A percentile compares a stretch with the other conserved stretches of the same genome.
These are phyloP conservation scores for Xylaria multiplex DNA, from an alignment of 2,329 filamentous ascomycete species.

Conservation along the genomic window DNA sequence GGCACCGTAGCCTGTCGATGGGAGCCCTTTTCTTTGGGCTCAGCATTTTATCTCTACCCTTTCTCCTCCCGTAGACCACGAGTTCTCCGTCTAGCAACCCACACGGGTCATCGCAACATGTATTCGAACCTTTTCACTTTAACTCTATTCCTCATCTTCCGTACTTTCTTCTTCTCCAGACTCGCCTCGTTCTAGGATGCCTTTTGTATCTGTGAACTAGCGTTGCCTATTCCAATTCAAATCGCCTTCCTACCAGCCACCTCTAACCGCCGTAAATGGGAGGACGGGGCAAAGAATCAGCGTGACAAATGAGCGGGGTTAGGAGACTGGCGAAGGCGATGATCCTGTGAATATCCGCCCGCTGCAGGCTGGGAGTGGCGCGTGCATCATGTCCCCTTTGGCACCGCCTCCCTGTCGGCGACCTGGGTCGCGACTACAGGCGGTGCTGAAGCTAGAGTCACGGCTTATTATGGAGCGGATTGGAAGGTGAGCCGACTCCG, in stretches of 20 bases:
- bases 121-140: not conserved
- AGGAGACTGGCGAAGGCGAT: not conserved
- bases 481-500: slow-evolving; percentile 4
- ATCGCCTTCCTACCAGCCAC: not conserved
- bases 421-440: not conserved
- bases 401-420: not conserved
- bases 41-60: not conserved
- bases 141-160: not conserved
- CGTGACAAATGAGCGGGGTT: not conserved
- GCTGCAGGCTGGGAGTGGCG: slow-evolving; percentile 37
- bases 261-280: too few relatives aligned
- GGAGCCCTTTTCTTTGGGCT: not conserved
- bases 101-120: not conserved
- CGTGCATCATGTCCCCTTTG: slow-evolving; percentile 16
- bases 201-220: not conserved
- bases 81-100: not conserved
- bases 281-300: not conserved
- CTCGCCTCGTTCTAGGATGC: not conserved
- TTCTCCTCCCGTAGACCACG: not conserved
- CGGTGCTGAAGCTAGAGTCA: not conserved
- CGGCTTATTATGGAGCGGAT: not conserved
- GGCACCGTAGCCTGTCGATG: not conserved
- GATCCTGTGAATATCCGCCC: slow-evolving; percentile 27
- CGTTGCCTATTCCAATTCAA: too few relatives aligned
- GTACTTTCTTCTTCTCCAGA: too few relatives aligned